Conservation (phyloP, 768 basidiomycete species). For the Auricularia sp. region DNA sequence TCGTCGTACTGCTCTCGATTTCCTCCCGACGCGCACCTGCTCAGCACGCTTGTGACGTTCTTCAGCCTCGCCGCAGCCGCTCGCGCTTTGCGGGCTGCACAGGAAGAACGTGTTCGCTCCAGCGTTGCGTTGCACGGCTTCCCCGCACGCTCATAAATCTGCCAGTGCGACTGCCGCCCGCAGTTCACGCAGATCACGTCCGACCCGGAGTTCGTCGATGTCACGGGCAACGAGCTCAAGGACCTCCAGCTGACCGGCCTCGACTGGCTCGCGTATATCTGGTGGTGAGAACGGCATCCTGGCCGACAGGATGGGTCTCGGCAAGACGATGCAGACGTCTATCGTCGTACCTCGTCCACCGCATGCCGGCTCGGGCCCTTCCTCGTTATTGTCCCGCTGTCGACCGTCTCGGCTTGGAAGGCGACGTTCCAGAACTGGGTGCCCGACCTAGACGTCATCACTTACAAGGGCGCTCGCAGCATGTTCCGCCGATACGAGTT, state of each 20-base stretch:
- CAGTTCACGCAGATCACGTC: slow-evolving; percentile 71
- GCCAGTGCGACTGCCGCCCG: slow-evolving; percentile 61
- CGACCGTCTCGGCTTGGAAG: slow-evolving; percentile 98
- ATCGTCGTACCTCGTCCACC: slow-evolving; percentile 89
- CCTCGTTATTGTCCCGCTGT: slow-evolving; percentile 94
- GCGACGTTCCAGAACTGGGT: slow-evolving; percentile 91
- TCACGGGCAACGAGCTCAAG: slow-evolving; percentile 79
- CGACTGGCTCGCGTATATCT: slow-evolving; percentile 97
- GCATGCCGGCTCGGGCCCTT: slow-evolving; percentile 90
- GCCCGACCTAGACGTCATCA: slow-evolving; percentile 92
- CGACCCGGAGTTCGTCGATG: slow-evolving; percentile 76
- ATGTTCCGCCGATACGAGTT: slow-evolving; percentile 92
- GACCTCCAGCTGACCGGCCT: slow-evolving; percentile 97
- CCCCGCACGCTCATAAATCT: slow-evolving; percentile 72
- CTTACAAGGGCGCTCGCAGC: slow-evolving; percentile 90
- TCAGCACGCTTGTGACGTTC: too few relatives aligned
- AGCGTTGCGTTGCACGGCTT: slow-evolving; percentile 50
- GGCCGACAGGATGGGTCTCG: slow-evolving; percentile 99
- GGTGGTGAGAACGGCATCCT: slow-evolving; percentile 96
- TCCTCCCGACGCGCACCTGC: too few relatives aligned
- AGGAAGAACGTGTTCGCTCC: slow-evolving; percentile 9
- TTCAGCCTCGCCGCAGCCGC: too few relatives aligned
- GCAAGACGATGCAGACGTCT: slow-evolving; percentile 95
- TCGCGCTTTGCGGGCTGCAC: too few relatives aligned
- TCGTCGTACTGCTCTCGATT: too few relatives aligned